phyloP scores from a whole-genome alignment of 441 rosid genomes.

The Syzygium syzygioides region DNA sequence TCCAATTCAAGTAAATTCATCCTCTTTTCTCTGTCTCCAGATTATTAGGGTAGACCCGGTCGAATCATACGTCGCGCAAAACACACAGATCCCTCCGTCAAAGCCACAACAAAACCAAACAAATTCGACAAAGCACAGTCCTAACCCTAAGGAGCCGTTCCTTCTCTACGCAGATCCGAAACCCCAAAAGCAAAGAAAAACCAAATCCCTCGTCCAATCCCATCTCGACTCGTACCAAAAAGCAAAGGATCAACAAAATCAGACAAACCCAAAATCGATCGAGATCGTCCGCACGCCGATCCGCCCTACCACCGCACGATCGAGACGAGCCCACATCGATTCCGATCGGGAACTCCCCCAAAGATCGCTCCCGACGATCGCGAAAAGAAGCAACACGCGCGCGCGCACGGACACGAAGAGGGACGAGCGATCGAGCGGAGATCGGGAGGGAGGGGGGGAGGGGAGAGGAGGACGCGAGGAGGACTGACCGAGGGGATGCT shows the following conservation, averaged over 20 bases:
- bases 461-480: too few relatives aligned
- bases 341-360: background rate
- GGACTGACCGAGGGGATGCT: slow-evolving; percentile 55
- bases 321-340: background rate
- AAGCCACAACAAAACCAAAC: background rate
- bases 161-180: background rate
- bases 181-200: background rate
- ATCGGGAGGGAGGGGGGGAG: too few relatives aligned
- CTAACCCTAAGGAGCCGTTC: background rate
- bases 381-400: background rate
- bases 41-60: background rate
- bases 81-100: background rate
- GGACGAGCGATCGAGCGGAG: background rate
- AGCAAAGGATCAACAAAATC: background rate
- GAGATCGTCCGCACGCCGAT: background rate
- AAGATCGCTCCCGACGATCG: background rate
- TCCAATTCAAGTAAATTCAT: background rate
- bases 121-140: background rate
- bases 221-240: background rate
- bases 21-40: background rate
- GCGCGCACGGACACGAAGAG: background rate
- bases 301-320: background rate
- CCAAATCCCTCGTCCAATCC: background rate
- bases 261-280: background rate
- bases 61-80: background rate